Evolutionary conservation across 805 yeast genomes (phyloP).

Genomic region (Candida namnaoensis): DNA sequence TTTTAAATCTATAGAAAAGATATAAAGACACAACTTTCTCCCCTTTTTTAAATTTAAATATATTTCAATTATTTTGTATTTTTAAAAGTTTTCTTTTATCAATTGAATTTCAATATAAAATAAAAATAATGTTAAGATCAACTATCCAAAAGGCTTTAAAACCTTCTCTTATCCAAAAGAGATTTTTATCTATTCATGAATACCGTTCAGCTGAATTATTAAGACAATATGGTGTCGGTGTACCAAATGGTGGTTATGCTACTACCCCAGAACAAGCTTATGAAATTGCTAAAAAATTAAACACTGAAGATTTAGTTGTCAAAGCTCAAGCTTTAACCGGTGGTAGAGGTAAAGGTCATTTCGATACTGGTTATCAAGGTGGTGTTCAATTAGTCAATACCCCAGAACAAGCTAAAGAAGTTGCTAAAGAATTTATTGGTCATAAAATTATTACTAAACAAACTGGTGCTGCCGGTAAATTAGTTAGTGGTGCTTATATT

Average conservation of each 20-base stretch:
- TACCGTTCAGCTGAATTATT: conserved; percentile 89
- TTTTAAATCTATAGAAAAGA: too few species aligned
- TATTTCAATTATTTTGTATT: too few species aligned
- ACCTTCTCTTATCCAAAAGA: conserved; percentile 23
- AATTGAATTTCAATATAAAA: too few species aligned
- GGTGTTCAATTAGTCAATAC: conserved; percentile 89
- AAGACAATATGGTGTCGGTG: conserved; percentile 76
- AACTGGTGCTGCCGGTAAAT: conserved; percentile 96
- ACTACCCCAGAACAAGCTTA: conserved; percentile 83
- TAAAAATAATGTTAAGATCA: not conserved
- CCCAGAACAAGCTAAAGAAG: conserved; percentile 78
- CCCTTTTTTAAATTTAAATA: not conserved
- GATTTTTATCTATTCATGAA: conserved; percentile 90
- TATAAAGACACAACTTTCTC: not conserved
- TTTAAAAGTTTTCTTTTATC: not conserved
- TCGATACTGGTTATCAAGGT: conserved; percentile 90
- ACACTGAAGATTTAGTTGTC: conserved; percentile 78
- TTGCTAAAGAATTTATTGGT: conserved; percentile 83
- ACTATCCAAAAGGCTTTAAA: not conserved
- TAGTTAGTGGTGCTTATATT: conserved; percentile 91
- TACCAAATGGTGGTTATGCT: conserved; percentile 89
- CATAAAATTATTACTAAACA: conserved; percentile 96
- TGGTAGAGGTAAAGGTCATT: conserved; percentile 99
- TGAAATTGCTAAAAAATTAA: conserved; percentile 68
- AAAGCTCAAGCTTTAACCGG: conserved; percentile 99